These are phyloP conservation scores for Alloascoidea africana DNA, from an alignment of 805 yeast genomes.

Conservation along the genomic window DNA sequence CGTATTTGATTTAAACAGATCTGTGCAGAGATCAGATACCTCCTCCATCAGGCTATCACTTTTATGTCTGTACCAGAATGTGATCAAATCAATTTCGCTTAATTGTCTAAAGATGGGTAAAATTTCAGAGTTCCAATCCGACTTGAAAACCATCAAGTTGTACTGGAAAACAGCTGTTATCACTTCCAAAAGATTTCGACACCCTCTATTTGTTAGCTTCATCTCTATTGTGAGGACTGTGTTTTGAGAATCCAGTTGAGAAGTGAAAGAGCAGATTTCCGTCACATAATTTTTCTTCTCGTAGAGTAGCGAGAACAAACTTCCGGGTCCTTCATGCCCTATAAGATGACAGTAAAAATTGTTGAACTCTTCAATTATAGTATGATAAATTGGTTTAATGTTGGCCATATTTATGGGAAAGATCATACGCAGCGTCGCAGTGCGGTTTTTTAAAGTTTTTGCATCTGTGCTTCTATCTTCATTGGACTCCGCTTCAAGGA, in stretches of 20 bases:
- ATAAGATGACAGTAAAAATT: not conserved
- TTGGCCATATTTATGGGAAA: not conserved
- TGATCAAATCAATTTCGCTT: not conserved
- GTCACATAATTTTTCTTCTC: not conserved
- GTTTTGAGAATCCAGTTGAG: not conserved
- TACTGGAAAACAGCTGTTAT: not conserved
- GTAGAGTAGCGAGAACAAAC: not conserved
- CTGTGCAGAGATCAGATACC: conserved; percentile 7
- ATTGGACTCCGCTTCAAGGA: not conserved
- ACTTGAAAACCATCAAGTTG: not conserved
- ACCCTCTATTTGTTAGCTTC: not conserved
- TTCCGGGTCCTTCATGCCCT: not conserved
- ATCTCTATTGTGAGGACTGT: not conserved
- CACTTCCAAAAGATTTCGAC: not conserved
- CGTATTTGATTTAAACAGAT: not conserved
- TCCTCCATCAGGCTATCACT: conserved; percentile 7
- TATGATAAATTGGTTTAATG: not conserved
- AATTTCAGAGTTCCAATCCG: conserved; percentile 1
- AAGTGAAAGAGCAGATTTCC: not conserved
- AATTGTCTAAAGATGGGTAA: not conserved
- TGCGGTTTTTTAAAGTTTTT: not conserved
- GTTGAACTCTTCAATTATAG: not conserved
- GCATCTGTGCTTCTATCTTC: not conserved
- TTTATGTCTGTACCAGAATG: not conserved
- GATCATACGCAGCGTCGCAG: not conserved